Evolutionary conservation across 2,329 filamentous ascomycete genomes (phyloP), one percentile per base, ranked within the genome.

Genomic region (Fusarium hostae): DNA sequence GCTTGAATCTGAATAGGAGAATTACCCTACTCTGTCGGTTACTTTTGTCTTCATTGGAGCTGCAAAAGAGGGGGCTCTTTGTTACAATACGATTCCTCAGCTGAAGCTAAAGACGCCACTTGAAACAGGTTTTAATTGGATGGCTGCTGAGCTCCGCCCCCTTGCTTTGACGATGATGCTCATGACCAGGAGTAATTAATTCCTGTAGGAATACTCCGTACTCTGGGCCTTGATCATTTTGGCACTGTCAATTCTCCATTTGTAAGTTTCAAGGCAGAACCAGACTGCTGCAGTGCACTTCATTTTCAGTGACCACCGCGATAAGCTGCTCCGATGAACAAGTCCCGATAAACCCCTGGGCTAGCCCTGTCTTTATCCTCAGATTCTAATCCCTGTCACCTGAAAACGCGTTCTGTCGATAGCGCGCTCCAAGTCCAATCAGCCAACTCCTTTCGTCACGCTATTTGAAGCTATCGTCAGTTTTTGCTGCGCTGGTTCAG

Each of bases 91-190:
- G 39, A 58, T 65, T 32, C 37, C 47, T 57, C 28, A 56, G 43
- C 57, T 63, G 43, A 51, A 63, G 57, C 65, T 68, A 68, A 68
- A 68, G 18, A 57, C 65, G 65, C 65, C 63, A 63, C 65, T 48
- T 68, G 26, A 50, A 50, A 62, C 52, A 20, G 24, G 28, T 56
- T 67, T 67, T 67, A 32, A 63, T 68, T 68, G 65, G 63, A 59
- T 66, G 39, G 48, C 63, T 45, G 30, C 6, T 15, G 5, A n/a
- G 9, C 52, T 44, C 32, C 44, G 40, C 51, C 64, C 63, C 48
- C 43, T 67, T 54, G 48, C 59, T 50, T 51, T 51, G 3, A 12
- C 2, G 16, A 51, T 35, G 35, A 22, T 48, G 55, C 12, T 13
- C 8, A 51, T 47, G 22, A 35, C 22, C 11, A 3, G 13, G 16